Conservation (phyloP, 2,329 filamentous ascomycete genomes). For the Xylariaceae sp. region DNA sequence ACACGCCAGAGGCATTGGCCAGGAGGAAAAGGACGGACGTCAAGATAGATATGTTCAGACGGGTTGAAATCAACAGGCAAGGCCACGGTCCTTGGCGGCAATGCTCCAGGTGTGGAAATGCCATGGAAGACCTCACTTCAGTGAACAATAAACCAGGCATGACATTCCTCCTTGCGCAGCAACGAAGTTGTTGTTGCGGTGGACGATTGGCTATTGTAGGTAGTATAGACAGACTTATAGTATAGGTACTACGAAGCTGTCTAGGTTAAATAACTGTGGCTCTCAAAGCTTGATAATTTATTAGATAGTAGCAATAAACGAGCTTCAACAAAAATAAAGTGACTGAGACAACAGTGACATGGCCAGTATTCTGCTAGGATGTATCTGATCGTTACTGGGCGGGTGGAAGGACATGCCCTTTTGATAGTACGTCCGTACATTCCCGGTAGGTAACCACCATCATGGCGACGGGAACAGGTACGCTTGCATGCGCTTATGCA, state of each 20-base stretch:
- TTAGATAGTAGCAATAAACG: too few species aligned
- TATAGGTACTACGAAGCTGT: not conserved
- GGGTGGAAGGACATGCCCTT: too few species aligned
- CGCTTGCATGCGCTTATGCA: too few species aligned
- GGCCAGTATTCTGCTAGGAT: too few species aligned
- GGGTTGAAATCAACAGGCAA: slow-evolving; percentile 51
- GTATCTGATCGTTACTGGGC: too few species aligned
- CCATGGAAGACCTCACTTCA: slow-evolving; percentile 58
- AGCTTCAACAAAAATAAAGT: too few species aligned
- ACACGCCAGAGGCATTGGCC: slow-evolving; percentile 49
- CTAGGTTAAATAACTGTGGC: slow-evolving; percentile 5
- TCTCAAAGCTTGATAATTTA: too few species aligned
- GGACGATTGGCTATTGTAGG: slow-evolving; percentile 49
- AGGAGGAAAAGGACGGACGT: slow-evolving; percentile 36
- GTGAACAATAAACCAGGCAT: slow-evolving; percentile 44
- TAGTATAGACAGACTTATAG: slow-evolving; percentile 4
- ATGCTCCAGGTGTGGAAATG: slow-evolving; percentile 58
- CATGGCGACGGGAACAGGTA: too few species aligned
- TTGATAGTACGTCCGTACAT: too few species aligned
- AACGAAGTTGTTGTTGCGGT: slow-evolving; percentile 52
- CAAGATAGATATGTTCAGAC: slow-evolving; percentile 55
- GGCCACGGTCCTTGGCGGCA: slow-evolving; percentile 38
- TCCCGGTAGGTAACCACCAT: too few species aligned
- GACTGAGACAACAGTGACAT: too few species aligned
- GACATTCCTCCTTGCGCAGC: slow-evolving; percentile 51